A percentile compares a stretch with the other conserved stretches of the same genome.
Evolutionary conservation across 2,329 filamentous ascomycete genomes (phyloP).

Genomic region (Colletotrichum lindemuthianum): DNA sequence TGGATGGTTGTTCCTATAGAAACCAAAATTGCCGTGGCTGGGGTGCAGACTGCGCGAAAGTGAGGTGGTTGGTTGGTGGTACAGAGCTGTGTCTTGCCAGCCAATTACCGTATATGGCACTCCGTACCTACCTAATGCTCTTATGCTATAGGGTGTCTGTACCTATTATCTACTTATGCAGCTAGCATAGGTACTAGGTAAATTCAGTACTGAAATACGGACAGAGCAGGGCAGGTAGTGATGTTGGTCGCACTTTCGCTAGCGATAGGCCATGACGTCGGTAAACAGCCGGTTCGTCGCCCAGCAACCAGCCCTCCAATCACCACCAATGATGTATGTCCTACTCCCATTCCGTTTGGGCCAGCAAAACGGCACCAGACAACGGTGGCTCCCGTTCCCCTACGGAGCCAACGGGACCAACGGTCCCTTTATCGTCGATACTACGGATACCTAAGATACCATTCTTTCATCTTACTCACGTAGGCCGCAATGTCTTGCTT

Average conservation of each 20-base stretch:
- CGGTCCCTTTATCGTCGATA: too few relatives aligned
- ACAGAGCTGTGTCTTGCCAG: slow-evolving; percentile 11
- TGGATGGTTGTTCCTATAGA: slow-evolving; percentile 40
- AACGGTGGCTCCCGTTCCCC: slow-evolving; percentile 10
- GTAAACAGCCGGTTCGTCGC: slow-evolving; percentile 42
- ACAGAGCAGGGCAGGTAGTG: neutral
- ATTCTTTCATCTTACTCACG: too few relatives aligned
- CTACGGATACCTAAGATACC: too few relatives aligned
- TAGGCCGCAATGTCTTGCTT: neutral
- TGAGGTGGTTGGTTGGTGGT: slow-evolving; percentile 36
- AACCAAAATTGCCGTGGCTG: slow-evolving; percentile 40
- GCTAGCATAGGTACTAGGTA: too few relatives aligned
- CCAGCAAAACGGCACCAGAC: slow-evolving; percentile 9
- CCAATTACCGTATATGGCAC: too few relatives aligned
- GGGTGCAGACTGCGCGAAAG: slow-evolving; percentile 15
- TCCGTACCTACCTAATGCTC: too few relatives aligned
- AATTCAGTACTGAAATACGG: neutral
- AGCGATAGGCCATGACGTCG: slow-evolving; percentile 43
- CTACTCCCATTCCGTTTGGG: too few relatives aligned
- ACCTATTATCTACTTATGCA: too few relatives aligned
- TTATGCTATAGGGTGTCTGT: too few relatives aligned
- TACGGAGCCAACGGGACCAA: slow-evolving; percentile 3
- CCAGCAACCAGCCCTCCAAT: slow-evolving; percentile 41
- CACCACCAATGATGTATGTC: neutral
- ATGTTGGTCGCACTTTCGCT: too few relatives aligned